These are phyloP conservation scores for Phlebiopsis flavidoalba DNA, from an alignment of 768 basidiomycete genomes.

Conservation along the genomic window DNA sequence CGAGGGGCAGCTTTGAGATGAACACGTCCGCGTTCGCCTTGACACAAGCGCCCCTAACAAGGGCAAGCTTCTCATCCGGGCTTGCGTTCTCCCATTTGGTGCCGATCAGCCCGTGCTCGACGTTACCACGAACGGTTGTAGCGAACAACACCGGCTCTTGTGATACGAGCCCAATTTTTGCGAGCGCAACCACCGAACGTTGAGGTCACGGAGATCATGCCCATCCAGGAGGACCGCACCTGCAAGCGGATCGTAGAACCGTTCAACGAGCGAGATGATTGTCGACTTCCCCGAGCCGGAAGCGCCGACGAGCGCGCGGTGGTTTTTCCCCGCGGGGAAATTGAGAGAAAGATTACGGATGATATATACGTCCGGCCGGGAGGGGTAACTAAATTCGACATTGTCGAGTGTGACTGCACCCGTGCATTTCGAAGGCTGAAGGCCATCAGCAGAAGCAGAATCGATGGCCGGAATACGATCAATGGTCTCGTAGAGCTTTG, in stretches of 20 bases:
- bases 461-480: constrained; percentile 87
- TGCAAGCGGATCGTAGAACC: constrained; percentile 46
- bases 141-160: constrained; percentile 48
- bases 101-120: constrained; percentile 43
- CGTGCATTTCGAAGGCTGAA: constrained; percentile 57
- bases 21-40: constrained; percentile 50
- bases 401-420: constrained; percentile 72
- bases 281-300: constrained; percentile 36
- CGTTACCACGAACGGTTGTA: constrained; percentile 40
- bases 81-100: constrained; percentile 35
- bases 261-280: constrained; percentile 41
- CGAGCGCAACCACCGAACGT: constrained; percentile 43
- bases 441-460: constrained; percentile 61
- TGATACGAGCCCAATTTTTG: constrained; percentile 46
- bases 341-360: constrained; percentile 61
- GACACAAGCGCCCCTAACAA: constrained; percentile 42
- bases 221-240: constrained; percentile 43
- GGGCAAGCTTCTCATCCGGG: constrained; percentile 36
- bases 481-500: constrained; percentile 87
- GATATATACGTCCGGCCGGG: constrained; percentile 74
- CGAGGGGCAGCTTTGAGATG: constrained; percentile 39
- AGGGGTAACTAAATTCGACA: constrained; percentile 82
- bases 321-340: constrained; percentile 50
- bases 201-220: constrained; percentile 36
- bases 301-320: constrained; percentile 33